A percentile compares a stretch with the other conserved stretches of the same genome.
Evolutionary conservation across 768 basidiomycete species (phyloP).

Genomic region (Leccinellum rugosiceps): DNA sequence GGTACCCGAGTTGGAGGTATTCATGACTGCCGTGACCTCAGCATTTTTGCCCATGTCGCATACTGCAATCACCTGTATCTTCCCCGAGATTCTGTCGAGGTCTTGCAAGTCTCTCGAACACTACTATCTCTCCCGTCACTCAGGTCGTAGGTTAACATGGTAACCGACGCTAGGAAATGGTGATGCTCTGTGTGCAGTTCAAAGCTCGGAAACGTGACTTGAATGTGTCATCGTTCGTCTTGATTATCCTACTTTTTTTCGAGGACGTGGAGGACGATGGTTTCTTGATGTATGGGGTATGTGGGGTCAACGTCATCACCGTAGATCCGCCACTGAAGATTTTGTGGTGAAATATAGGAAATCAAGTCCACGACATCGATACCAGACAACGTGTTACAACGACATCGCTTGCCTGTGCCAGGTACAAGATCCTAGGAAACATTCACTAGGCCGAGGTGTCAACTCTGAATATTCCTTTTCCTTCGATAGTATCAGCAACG

Average conservation of each 20-base stretch:
- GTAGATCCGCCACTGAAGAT: neutral
- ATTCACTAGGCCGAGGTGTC: slow-evolving; percentile 84
- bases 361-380: slow-evolving; percentile 76
- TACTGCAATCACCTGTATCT: slow-evolving; percentile 56
- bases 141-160: slow-evolving; percentile 89
- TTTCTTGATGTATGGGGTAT: slow-evolving; percentile 71
- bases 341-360: slow-evolving; percentile 56
- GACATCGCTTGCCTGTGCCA: slow-evolving; percentile 95
- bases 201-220: slow-evolving; percentile 80
- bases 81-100: slow-evolving; percentile 62
- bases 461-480: slow-evolving; percentile 75
- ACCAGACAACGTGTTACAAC: slow-evolving; percentile 75
- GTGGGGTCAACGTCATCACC: slow-evolving; percentile 17
- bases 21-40: slow-evolving; percentile 91
- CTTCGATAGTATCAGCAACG: slow-evolving; percentile 81
- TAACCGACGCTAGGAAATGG: slow-evolving; percentile 86
- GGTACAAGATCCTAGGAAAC: slow-evolving; percentile 91
- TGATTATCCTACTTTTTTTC: slow-evolving; percentile 86
- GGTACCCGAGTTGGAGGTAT: slow-evolving; percentile 75
- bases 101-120: slow-evolving; percentile 77
- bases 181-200: slow-evolving; percentile 82
- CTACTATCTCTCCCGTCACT: slow-evolving; percentile 88
- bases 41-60: slow-evolving; percentile 93
- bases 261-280: slow-evolving; percentile 67
- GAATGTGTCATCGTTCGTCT: slow-evolving; percentile 85